These are phyloP conservation scores for Vitellaria paradoxa DNA, from an alignment of 179 eudicot genomes.

Conservation along the genomic window DNA sequence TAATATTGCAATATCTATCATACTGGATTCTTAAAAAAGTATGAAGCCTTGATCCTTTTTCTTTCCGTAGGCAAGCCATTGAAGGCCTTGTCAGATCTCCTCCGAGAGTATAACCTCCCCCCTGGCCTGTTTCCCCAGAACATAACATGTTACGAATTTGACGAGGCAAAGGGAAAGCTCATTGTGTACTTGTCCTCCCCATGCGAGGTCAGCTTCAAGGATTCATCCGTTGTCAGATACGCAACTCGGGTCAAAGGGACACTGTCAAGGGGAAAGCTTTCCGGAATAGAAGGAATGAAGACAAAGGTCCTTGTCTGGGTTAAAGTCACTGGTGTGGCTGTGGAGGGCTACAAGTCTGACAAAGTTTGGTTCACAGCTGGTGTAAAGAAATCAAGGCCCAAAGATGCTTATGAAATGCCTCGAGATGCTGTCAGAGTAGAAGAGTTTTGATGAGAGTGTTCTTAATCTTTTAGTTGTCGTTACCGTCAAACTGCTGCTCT, in stretches of 20 bases:
- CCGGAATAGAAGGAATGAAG: conserved; percentile 86
- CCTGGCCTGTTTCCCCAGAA: conserved; percentile 80
- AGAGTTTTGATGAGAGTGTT: conserved; percentile 39
- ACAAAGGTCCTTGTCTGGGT: conserved; percentile 90
- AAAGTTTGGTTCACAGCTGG: conserved; percentile 87
- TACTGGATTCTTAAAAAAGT: background rate
- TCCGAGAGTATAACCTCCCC: conserved; percentile 76
- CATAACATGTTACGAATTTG: conserved; percentile 69
- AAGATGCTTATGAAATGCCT: conserved; percentile 63
- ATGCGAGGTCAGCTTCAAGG: conserved; percentile 79
- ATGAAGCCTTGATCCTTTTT: too few relatives aligned
- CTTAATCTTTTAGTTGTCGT: background rate
- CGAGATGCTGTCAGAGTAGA: conserved; percentile 53
- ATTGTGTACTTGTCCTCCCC: conserved; percentile 65
- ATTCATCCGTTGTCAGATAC: conserved; percentile 68
- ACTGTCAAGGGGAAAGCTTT: conserved; percentile 72
- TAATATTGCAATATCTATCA: background rate
- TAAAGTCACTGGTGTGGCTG: conserved; percentile 63
- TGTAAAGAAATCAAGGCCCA: conserved; percentile 74
- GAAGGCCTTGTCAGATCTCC: conserved; percentile 67
- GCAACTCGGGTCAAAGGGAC: conserved; percentile 70
- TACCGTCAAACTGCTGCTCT: background rate
- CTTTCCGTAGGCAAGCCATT: conserved; percentile 73
- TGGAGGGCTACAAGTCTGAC: conserved; percentile 75
- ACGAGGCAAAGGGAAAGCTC: conserved; percentile 62